Conservation (phyloP, 176 grass and related monocot species). For the Cenchrus fungigraminus region DNA sequence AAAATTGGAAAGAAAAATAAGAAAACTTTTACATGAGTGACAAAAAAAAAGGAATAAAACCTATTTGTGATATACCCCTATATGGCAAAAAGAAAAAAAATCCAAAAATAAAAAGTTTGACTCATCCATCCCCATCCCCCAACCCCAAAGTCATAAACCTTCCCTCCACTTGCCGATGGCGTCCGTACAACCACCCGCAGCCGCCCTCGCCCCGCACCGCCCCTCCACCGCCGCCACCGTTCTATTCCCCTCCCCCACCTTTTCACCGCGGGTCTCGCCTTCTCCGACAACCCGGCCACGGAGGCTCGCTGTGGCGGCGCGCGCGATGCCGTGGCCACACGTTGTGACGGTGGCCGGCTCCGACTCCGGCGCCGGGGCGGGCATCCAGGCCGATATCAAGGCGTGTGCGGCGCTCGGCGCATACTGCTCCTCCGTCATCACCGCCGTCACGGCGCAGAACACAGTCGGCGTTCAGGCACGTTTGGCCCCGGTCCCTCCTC, state of each 20-base stretch:
- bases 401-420: slow-evolving; percentile 79
- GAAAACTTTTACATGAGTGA: too few relatives aligned
- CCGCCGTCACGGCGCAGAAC: slow-evolving; percentile 94
- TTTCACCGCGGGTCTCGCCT: background rate
- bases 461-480: slow-evolving; percentile 86
- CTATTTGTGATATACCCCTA: too few relatives aligned
- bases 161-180: slow-evolving; percentile 27
- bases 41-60: background rate
- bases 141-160: background rate
- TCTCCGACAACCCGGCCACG: background rate
- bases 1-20: background rate
- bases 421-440: slow-evolving; percentile 89
- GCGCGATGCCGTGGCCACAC: slow-evolving; percentile 57
- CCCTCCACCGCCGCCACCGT: background rate
- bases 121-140: background rate
- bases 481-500: background rate
- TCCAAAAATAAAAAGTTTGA: background rate
- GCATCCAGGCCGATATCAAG: slow-evolving; percentile 93
- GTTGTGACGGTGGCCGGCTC: slow-evolving; percentile 91
- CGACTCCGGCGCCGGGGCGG: slow-evolving; percentile 86
- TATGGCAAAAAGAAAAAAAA: too few relatives aligned
- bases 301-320: slow-evolving; percentile 5
- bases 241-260: background rate
- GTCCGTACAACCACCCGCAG: background rate
- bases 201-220: background rate